Conservation (phyloP, 23 red algal genomes). For the Agarophyton chilense region DNA sequence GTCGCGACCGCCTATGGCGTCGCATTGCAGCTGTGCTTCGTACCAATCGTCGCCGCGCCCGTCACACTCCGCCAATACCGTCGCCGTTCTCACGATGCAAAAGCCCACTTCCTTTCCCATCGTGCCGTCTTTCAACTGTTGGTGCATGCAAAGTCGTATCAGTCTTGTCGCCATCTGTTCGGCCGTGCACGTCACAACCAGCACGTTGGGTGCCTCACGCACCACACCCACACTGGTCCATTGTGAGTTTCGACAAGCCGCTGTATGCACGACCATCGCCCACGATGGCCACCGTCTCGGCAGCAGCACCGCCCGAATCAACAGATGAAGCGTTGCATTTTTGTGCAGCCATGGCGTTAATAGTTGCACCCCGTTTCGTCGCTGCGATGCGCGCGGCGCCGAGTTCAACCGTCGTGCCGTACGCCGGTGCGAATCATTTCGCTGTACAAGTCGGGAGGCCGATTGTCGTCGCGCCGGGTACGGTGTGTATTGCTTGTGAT, state of each 20-base stretch:
- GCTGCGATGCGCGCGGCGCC: not conserved
- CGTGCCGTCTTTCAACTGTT: not conserved
- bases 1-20: not conserved
- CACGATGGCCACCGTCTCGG: not conserved
- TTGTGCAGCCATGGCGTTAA: not conserved
- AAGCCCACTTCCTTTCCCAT: not conserved
- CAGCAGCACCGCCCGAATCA: not conserved
- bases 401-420: not conserved
- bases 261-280: not conserved
- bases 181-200: not conserved
- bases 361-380: too few relatives aligned
- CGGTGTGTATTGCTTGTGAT: not conserved
- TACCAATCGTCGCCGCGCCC: not conserved
- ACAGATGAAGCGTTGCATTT: not conserved
- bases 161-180: not conserved
- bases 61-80: not conserved
- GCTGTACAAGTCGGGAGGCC: not conserved
- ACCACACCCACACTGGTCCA: not conserved
- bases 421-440: not conserved
- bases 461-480: not conserved
- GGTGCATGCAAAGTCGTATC: not conserved
- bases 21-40: constrained; percentile 11
- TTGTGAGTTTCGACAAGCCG: not conserved
- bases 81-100: not conserved
- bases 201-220: not conserved